Evolutionary conservation across 352 stramenopile genomes (phyloP), one percentile per base, ranked within the genome.

Genomic region (Phytophthora citricola): DNA sequence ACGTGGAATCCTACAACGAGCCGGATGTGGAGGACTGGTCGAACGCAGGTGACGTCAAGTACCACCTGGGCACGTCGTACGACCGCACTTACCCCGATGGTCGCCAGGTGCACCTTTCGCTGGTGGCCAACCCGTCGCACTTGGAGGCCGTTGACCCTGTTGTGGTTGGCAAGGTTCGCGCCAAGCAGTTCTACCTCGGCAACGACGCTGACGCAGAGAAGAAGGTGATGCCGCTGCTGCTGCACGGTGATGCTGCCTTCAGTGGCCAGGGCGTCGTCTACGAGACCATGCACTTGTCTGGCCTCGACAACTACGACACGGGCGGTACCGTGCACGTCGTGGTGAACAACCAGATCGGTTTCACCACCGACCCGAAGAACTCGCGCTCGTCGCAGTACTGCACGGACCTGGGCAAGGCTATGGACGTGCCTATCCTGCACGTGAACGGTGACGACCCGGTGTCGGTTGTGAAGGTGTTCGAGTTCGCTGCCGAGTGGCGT

Each of bases 201-300:
- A 95, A 98, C 69, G 87, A 92, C 57, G 68, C 80, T 12, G 92
- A 95, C 14, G 88, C 95, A 51, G 78, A 87, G 29, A 80, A 88
- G 49, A 97, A 97, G 67, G 89, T 97, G 47, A 87, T 99, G 77
- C 89, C 94, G 3, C 88, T 99, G 50, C 70, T 99, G 31, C 78
- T 99, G 10, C 97, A 99, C 74, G 97, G 97, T 60, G 97, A 99
- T 78, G 97, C 96, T 22, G 96, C 97, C 15, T 99, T 99, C 79
- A 94, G 93, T 20, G 97, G 97, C 32, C 97, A 99, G 63, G 84
- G 84, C 47, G 85, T 99, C 15, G 97, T 99, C 14, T 99, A 99
- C 71, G 97, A 99, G 76, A 99, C 96, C 5, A 98, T 99, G 94
- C 93, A 99, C 63, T 63, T 99, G 73, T 89, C 90, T 2, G 81